These are phyloP conservation scores for Harringtonia aguacate DNA, from an alignment of 2,329 filamentous ascomycete genomes.

Conservation along the genomic window DNA sequence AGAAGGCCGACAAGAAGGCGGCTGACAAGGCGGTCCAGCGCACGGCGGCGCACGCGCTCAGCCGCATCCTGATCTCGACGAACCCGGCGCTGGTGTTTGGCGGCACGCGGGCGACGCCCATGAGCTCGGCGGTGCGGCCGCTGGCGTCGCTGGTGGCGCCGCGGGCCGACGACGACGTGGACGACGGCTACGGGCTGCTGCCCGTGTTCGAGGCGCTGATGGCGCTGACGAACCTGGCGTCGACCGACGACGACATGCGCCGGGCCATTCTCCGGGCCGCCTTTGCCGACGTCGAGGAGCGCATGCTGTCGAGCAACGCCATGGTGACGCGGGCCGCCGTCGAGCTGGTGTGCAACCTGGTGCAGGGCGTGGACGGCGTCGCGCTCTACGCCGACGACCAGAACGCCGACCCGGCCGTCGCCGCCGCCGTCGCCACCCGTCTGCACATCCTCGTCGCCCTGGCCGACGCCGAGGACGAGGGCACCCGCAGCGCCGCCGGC, in stretches of 20 bases:
- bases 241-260: constrained; percentile 57
- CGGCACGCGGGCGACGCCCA: constrained; percentile 60
- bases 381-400: constrained; percentile 56
- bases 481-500: constrained; percentile 73
- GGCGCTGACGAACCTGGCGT: constrained; percentile 88
- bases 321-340: constrained; percentile 73
- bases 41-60: constrained; percentile 67
- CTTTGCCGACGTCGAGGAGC: constrained; percentile 72
- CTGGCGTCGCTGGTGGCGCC: constrained; percentile 59
- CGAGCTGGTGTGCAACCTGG: constrained; percentile 86
- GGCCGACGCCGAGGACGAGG: constrained; percentile 71
- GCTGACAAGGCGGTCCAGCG: constrained; percentile 27
- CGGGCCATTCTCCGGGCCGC: constrained; percentile 61
- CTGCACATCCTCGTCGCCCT: constrained; percentile 80
- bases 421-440: no score
- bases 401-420: constrained; percentile 52
- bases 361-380: constrained; percentile 56
- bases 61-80: constrained; percentile 76
- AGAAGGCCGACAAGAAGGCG: no score
- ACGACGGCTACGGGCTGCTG: constrained; percentile 66
- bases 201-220: constrained; percentile 85
- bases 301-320: constrained; percentile 64
- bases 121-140: constrained; percentile 72
- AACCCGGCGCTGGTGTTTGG: constrained; percentile 79
- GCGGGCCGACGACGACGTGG: constrained; percentile 41